These are phyloP conservation scores for Aspergillus ustus DNA, from an alignment of 2,329 filamentous ascomycete species.

Conservation along the genomic window DNA sequence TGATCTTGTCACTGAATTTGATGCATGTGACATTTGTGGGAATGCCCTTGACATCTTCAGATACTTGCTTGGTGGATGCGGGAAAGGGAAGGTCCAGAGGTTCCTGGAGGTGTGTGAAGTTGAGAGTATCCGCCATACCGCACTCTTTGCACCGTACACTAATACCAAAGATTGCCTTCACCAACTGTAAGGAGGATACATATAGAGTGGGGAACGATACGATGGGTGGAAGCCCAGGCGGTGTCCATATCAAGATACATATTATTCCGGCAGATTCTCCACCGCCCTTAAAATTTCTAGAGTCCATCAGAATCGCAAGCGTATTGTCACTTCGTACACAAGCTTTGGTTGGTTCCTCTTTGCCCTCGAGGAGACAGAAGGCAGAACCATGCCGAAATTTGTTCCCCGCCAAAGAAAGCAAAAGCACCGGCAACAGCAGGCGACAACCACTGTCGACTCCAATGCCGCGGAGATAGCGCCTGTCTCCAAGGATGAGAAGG, in stretches of 20 bases:
- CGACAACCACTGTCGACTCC: constrained; percentile 47
- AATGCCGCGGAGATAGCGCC: constrained; percentile 50
- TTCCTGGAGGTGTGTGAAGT: constrained; percentile 45
- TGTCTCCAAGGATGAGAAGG: constrained; percentile 56
- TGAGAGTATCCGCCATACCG: constrained; percentile 32
- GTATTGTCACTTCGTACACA: constrained; percentile 8
- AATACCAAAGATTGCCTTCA: background rate
- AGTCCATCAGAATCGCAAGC: constrained; percentile 11
- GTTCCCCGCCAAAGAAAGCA: constrained; percentile 64
- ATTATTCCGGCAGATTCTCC: constrained; percentile 31
- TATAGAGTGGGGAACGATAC: background rate
- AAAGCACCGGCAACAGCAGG: constrained; percentile 47
- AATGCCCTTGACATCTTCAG: constrained; percentile 68
- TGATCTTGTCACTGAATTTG: constrained; percentile 85
- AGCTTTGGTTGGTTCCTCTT: constrained; percentile 17
- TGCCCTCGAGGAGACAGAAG: constrained; percentile 19
- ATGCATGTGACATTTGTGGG: constrained; percentile 74
- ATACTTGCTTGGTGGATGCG: constrained; percentile 63
- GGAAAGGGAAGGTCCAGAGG: constrained; percentile 65
- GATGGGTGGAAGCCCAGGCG: constrained; percentile 18
- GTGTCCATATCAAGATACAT: constrained; percentile 25
- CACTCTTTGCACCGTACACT: background rate
- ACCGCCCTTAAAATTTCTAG: constrained; percentile 27
- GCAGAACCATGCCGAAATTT: constrained; percentile 50
- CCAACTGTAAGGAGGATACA: background rate